Evolutionary conservation across 2,329 filamentous ascomycete species (phyloP).

Genomic region (Fusarium albidum): DNA sequence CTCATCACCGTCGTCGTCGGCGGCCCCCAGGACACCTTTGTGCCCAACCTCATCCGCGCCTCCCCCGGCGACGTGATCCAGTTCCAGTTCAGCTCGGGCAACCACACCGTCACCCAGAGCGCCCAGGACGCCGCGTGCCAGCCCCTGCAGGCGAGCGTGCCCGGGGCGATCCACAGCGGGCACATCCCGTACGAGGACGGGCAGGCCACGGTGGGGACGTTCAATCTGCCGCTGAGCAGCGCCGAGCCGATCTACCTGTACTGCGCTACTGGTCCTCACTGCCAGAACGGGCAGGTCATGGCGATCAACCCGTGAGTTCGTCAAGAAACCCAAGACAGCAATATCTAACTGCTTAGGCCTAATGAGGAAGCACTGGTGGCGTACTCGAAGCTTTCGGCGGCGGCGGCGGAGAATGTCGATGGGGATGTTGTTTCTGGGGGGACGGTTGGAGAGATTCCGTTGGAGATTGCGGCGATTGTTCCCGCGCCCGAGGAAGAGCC

Average conservation of each 20-base stretch:
- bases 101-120: constrained; percentile 55
- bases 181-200: constrained; percentile 50
- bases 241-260: constrained; percentile 59
- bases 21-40: constrained; percentile 47
- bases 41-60: constrained; percentile 47
- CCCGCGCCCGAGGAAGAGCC: constrained; percentile 23
- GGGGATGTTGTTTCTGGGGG: constrained; percentile 29
- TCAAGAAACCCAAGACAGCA: too few species aligned
- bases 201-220: constrained; percentile 51
- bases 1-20: constrained; percentile 48
- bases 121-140: constrained; percentile 46
- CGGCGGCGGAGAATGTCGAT: constrained; percentile 33
- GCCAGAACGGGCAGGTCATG: constrained; percentile 59
- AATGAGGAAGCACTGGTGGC: constrained; percentile 29
- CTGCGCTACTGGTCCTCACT: constrained; percentile 58
- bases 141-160: constrained; percentile 46
- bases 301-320: constrained; percentile 56
- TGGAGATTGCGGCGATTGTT: constrained; percentile 32
- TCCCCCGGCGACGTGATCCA: constrained; percentile 49
- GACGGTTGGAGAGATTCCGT: constrained; percentile 30
- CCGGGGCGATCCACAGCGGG: constrained; percentile 49
- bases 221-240: constrained; percentile 55
- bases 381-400: constrained; percentile 29
- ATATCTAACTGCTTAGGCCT: constrained; percentile 9
- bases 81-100: constrained; percentile 54